Conservation (phyloP, 805 yeast genomes). For the Ogataea methylovora region DNA sequence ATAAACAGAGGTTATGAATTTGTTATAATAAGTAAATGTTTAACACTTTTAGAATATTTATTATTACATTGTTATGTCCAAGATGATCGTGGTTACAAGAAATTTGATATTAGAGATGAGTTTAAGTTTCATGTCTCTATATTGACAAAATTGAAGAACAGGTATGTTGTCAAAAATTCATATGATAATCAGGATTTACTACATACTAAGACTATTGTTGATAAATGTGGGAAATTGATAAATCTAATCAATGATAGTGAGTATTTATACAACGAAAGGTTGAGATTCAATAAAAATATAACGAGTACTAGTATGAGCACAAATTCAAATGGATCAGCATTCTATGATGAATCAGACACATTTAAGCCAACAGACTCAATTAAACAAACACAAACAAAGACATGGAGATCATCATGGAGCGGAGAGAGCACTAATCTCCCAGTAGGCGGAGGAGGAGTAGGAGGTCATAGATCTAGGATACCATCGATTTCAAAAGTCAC, state of each 20-base stretch:
- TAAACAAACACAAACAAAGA: too few species aligned
- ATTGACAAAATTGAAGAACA: slow-evolving; percentile 7
- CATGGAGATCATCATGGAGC: too few species aligned
- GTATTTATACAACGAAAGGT: slow-evolving; percentile 9
- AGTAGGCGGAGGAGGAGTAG: too few species aligned
- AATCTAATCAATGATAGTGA: slow-evolving; percentile 9
- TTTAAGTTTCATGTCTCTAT: slow-evolving; percentile 8
- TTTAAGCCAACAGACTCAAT: too few species aligned
- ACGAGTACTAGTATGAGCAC: too few species aligned
- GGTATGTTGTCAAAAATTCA: slow-evolving; percentile 8
- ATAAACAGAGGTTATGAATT: slow-evolving; percentile 23
- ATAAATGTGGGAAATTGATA: slow-evolving; percentile 9
- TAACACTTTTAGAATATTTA: slow-evolving; percentile 18
- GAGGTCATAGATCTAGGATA: too few species aligned
- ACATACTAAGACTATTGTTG: slow-evolving; percentile 16
- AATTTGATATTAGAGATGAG: slow-evolving; percentile 17
- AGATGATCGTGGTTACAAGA: slow-evolving; percentile 1
- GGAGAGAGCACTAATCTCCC: too few species aligned
- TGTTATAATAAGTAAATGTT: slow-evolving; percentile 18
- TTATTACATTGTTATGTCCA: slow-evolving; percentile 17
- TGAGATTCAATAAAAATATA: slow-evolving; percentile 4
- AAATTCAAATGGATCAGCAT: too few species aligned
- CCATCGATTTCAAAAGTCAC: too few species aligned
- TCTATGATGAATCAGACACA: too few species aligned
- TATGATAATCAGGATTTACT: slow-evolving; percentile 15